These are phyloP conservation scores for Allomyces arbusculus DNA, from an alignment of 192 early-diverging fungal genomes.

Conservation along the genomic window DNA sequence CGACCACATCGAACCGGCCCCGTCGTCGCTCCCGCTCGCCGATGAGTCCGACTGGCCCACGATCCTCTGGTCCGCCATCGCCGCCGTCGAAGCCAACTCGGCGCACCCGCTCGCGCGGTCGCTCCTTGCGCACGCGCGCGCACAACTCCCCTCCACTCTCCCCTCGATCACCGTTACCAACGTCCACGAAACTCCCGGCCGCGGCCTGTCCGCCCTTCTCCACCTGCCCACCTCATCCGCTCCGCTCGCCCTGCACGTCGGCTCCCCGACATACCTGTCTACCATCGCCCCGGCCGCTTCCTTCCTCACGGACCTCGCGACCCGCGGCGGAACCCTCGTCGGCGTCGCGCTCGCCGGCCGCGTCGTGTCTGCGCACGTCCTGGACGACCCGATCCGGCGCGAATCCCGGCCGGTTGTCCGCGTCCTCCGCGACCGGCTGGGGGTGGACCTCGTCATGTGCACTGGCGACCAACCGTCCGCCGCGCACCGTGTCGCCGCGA, in stretches of 20 bases:
- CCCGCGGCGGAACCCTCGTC: constrained; percentile 6
- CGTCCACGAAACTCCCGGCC: constrained; percentile 40
- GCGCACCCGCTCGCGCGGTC: constrained; percentile 53
- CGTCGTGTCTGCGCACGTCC: constrained; percentile 12
- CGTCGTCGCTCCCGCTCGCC: not conserved
- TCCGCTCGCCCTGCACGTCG: too few relatives aligned
- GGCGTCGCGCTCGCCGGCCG: constrained; percentile 26
- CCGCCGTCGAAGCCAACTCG: constrained; percentile 18
- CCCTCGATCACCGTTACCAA: constrained; percentile 20
- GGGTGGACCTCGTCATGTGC: constrained; percentile 55
- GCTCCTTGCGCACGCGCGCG: constrained; percentile 12
- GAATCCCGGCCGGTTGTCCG: constrained; percentile 31
- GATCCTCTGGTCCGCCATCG: constrained; percentile 13
- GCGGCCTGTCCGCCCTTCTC: constrained; percentile 29
- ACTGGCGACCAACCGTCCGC: constrained; percentile 52
- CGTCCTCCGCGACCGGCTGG: constrained; percentile 15
- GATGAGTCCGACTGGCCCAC: constrained; percentile 3
- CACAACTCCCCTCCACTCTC: not conserved
- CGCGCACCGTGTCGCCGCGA: constrained; percentile 33
- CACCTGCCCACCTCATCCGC: too few relatives aligned
- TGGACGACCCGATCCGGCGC: constrained; percentile 40
- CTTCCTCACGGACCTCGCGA: not conserved
- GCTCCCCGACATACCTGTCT: not conserved
- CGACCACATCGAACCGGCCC: not conserved
- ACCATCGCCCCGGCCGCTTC: not conserved